Conservation (phyloP, 805 yeast genomes). For the Wickerhamiella cacticola region DNA sequence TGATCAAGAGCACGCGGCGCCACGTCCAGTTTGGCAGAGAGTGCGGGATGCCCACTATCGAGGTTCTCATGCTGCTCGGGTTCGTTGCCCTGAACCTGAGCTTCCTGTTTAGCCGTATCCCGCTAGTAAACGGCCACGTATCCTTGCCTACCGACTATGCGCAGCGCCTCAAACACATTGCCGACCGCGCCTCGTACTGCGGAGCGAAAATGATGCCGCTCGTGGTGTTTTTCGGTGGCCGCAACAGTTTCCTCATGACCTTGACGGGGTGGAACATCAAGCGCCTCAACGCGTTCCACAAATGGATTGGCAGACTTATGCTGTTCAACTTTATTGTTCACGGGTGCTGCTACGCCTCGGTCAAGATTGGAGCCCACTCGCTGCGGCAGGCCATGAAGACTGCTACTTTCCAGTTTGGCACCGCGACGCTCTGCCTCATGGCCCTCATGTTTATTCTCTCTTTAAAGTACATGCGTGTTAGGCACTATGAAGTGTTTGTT, state of each 20-base stretch:
- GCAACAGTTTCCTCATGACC: conserved; percentile 54
- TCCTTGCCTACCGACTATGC: neutral
- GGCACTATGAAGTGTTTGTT: conserved; percentile 5
- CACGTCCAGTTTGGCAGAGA: neutral
- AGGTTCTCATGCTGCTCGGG: conserved; percentile 24
- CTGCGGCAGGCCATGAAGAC: conserved; percentile 34
- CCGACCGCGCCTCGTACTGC: conserved; percentile 7
- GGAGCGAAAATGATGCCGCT: conserved; percentile 31
- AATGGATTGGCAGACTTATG: conserved; percentile 48
- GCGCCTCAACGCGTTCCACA: conserved; percentile 43
- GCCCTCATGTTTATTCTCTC: neutral
- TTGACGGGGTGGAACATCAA: conserved; percentile 35
- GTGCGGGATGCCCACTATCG: neutral
- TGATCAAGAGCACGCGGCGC: neutral
- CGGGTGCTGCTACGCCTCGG: conserved; percentile 23
- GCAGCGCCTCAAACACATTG: conserved; percentile 7
- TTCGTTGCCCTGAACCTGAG: conserved; percentile 27
- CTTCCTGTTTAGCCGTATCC: conserved; percentile 19
- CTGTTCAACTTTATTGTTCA: conserved; percentile 44
- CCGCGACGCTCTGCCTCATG: neutral
- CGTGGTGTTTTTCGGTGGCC: conserved; percentile 45
- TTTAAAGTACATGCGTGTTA: neutral
- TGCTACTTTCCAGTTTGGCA: conserved; percentile 49
- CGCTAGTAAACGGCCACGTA: conserved; percentile 14
- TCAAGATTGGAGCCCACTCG: conserved; percentile 37